phyloP scores from a whole-genome alignment of 768 basidiomycete species.

The Serpula lacrymans region DNA sequence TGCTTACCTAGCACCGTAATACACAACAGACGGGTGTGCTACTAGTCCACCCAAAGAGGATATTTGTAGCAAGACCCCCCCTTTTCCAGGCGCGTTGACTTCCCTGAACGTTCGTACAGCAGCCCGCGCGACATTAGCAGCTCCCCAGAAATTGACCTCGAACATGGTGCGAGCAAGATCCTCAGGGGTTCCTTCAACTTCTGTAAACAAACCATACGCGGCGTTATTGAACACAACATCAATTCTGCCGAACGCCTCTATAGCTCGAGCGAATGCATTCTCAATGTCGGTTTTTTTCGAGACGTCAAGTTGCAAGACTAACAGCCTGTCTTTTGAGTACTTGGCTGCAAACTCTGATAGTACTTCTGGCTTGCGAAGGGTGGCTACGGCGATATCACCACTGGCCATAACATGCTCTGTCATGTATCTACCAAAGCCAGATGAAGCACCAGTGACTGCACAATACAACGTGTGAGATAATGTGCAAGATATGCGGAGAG shows the following conservation, averaged over 20 bases:
- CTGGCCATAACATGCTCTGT: slow-evolving; percentile 21
- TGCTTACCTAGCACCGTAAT: slow-evolving; percentile 17
- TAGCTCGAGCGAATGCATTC: slow-evolving; percentile 15
- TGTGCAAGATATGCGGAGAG: too few species aligned
- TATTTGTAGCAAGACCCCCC: slow-evolving; percentile 33
- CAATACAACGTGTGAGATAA: too few species aligned
- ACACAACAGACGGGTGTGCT: slow-evolving; percentile 8
- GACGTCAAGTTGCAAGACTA: slow-evolving; percentile 30
- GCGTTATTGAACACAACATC: slow-evolving; percentile 35
- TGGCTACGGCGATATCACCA: slow-evolving; percentile 26
- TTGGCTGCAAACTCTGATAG: slow-evolving; percentile 12
- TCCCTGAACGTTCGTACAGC: slow-evolving; percentile 30
- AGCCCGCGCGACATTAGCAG: slow-evolving; percentile 22
- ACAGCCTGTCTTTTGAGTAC: slow-evolving; percentile 17
- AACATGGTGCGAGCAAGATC: slow-evolving; percentile 24
- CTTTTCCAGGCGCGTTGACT: slow-evolving; percentile 28
- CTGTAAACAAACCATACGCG: slow-evolving; percentile 16
- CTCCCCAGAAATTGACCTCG: slow-evolving; percentile 32
- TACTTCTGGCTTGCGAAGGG: slow-evolving; percentile 21
- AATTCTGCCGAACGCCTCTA: slow-evolving; percentile 24
- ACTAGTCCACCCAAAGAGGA: slow-evolving; percentile 28
- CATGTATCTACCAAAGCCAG: slow-evolving; percentile 35
- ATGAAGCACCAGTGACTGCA: slow-evolving; percentile 42
- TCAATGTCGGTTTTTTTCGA: slow-evolving; percentile 15
- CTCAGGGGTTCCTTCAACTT: slow-evolving; percentile 24